phyloP scores from a whole-genome alignment of 2,329 filamentous ascomycete genomes.

The Teratosphaeria gauchensis region DNA sequence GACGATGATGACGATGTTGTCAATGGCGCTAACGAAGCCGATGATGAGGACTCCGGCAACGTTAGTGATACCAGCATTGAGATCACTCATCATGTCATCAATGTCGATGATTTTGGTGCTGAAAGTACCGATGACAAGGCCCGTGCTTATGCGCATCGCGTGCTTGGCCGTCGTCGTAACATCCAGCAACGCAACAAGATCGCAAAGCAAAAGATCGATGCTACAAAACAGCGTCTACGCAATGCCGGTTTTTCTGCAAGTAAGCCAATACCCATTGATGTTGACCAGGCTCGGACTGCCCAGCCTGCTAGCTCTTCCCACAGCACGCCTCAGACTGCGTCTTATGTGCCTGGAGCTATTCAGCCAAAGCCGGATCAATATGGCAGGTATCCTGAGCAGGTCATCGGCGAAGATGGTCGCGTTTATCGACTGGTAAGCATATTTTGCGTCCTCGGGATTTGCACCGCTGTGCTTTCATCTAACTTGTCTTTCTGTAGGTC shows the following conservation, averaged over 20 bases:
- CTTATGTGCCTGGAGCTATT: background rate
- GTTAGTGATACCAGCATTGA: conserved; percentile 20
- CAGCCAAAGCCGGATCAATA: background rate
- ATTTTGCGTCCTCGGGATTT: background rate
- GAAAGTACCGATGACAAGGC: conserved; percentile 18
- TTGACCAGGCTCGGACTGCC: background rate
- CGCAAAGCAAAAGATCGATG: conserved; percentile 10
- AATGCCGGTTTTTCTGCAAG: background rate
- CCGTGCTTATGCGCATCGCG: conserved; percentile 10
- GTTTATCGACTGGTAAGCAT: background rate
- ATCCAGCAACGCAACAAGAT: conserved; percentile 7
- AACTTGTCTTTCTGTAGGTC: background rate
- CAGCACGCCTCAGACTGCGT: background rate
- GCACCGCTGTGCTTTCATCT: background rate
- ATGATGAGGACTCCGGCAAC: conserved; percentile 16
- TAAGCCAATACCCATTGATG: background rate
- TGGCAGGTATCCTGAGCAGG: background rate
- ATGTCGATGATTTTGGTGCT: conserved; percentile 18
- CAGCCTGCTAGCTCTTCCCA: background rate
- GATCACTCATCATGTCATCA: conserved; percentile 19
- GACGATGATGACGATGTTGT: conserved; percentile 47
- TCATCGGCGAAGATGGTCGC: background rate
- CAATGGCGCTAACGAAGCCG: conserved; percentile 16
- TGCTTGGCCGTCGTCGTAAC: conserved; percentile 6
- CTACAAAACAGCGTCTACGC: conserved; percentile 4